Base-by-base conservation (phyloP, 805 yeast species). In the Starmerella vaccinii region DNA sequence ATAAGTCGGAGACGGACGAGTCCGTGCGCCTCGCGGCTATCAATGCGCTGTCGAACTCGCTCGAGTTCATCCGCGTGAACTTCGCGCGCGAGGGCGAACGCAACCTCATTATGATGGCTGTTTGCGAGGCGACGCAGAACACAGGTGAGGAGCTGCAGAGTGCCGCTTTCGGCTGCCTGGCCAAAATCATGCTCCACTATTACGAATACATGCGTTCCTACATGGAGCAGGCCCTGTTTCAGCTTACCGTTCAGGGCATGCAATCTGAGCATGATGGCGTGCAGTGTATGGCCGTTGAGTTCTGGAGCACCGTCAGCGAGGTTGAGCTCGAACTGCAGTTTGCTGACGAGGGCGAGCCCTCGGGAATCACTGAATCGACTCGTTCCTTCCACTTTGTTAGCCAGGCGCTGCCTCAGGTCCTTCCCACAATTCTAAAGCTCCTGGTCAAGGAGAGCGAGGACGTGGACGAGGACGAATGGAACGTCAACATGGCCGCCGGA, bases 241-340 rank as follows among this genome's bases (percentile, higher is more conserved):
- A 87, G 16, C 74, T 92, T 52, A 89, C 97, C 4, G 88, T 90
- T 40, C 70, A 81, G 19, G 97, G 97, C 40, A 92, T 92, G 96
- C 82, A 82, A 67, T 81, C 87, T 51, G 63, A 70, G 30, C 83
- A 86, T 68, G 95, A 84, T 61, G 78, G 78, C 60, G 97, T 92
- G 27, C 83, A 96, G 1, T 87, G 97, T 64, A 89, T 90, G 97
- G 97, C 98, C 27, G 92, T 92, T 51, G 98, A 92, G 70, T 90
- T 92, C 66, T 92, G 98, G 98, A 81, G 90, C 53, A 87, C 98
- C n/a, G 92, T 92, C n/a, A 89, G 97, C 71, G 98, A 92, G 71
- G 96, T 84, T 64, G 98, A 92, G 68, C 74, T 84, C 56, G 96
- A 86, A 56, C 80, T 85, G 53, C 78, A 83, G 16, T 67, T 77